phyloP scores from a whole-genome alignment of 345 rosid genomes.

The Pugionium cornutum region DNA sequence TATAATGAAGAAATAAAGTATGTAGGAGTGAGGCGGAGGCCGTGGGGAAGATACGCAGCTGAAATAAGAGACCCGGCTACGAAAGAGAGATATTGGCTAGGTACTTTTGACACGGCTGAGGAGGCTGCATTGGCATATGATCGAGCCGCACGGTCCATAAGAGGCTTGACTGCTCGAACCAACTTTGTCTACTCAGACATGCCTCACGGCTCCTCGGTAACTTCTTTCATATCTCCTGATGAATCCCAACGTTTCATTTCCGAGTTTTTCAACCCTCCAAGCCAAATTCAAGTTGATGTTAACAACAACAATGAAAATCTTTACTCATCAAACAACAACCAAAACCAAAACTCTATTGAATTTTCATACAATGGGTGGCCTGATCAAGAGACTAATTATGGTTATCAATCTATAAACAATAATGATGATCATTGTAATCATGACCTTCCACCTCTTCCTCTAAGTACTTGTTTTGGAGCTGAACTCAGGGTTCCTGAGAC shows the following conservation, averaged over 20 bases:
- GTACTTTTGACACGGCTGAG: conserved; percentile 86
- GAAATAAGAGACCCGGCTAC: conserved; percentile 94
- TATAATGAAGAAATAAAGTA: conserved; percentile 51
- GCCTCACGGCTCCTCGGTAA: conserved; percentile 84
- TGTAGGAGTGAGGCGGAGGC: conserved; percentile 90
- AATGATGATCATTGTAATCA: conserved; percentile 43
- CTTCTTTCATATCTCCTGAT: conserved; percentile 83
- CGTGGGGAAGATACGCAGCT: conserved; percentile 96
- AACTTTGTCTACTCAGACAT: conserved; percentile 89
- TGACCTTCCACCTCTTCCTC: conserved; percentile 92
- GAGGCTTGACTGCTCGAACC: conserved; percentile 83
- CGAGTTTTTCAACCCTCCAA: conserved; percentile 46
- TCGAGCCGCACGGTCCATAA: conserved; percentile 86
- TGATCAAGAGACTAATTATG: conserved; percentile 29
- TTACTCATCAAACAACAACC: conserved; percentile 22
- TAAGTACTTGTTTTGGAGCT: conserved; percentile 55
- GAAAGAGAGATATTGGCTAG: conserved; percentile 92
- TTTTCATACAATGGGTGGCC: conserved; percentile 44
- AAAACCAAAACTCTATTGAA: conserved; percentile 36
- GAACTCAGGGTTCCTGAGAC: conserved; percentile 41
- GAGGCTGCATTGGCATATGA: conserved; percentile 94
- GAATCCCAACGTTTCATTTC: conserved; percentile 59
- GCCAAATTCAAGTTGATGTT: conserved; percentile 17
- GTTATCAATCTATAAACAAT: conserved; percentile 43
- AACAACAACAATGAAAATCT: conserved; percentile 28